Evolutionary conservation across 805 yeast species (phyloP).

Genomic region (Candida nemodendra): DNA sequence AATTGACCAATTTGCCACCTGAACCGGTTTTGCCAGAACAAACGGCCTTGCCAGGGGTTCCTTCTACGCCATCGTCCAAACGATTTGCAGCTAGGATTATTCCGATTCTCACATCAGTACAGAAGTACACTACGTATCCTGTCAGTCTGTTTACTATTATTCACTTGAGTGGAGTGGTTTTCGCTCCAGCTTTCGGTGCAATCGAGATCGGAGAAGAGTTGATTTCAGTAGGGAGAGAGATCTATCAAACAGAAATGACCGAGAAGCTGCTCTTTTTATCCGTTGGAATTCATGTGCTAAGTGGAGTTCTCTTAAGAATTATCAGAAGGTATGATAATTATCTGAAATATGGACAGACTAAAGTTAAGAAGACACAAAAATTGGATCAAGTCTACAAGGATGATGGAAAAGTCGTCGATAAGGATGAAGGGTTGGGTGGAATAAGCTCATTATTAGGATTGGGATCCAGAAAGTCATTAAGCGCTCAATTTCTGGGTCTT

Average conservation of each 20-base stretch:
- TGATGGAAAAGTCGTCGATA: constrained; percentile 26
- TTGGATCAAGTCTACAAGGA: constrained; percentile 8
- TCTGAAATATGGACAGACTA: constrained; percentile 24
- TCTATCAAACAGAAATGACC: constrained; percentile 55
- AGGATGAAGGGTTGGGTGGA: constrained; percentile 64
- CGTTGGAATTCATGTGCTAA: constrained; percentile 45
- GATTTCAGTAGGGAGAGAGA: constrained; percentile 56
- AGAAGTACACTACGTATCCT: constrained; percentile 60
- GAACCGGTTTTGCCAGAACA: constrained; percentile 21
- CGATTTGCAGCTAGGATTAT: constrained; percentile 7
- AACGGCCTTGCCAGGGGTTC: constrained; percentile 15
- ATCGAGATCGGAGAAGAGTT: constrained; percentile 47
- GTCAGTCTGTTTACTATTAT: constrained; percentile 56
- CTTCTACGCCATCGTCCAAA: constrained; percentile 14
- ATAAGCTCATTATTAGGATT: constrained; percentile 53
- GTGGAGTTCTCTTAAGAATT: constrained; percentile 50
- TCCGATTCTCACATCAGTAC: constrained; percentile 33
- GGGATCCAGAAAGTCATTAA: constrained; percentile 48
- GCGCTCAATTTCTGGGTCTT: constrained; percentile 43
- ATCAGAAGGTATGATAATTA: constrained; percentile 34
- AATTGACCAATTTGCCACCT: constrained; percentile 17
- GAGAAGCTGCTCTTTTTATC: constrained; percentile 53
- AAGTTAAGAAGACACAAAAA: constrained; percentile 6
- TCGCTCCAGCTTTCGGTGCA: constrained; percentile 51
- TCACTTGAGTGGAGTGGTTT: constrained; percentile 54